Percentiles rank a stretch among this genome's conserved stretches.
Evolutionary conservation across 2,329 filamentous ascomycete species (phyloP).

Genomic region (Venturia pyrina): DNA sequence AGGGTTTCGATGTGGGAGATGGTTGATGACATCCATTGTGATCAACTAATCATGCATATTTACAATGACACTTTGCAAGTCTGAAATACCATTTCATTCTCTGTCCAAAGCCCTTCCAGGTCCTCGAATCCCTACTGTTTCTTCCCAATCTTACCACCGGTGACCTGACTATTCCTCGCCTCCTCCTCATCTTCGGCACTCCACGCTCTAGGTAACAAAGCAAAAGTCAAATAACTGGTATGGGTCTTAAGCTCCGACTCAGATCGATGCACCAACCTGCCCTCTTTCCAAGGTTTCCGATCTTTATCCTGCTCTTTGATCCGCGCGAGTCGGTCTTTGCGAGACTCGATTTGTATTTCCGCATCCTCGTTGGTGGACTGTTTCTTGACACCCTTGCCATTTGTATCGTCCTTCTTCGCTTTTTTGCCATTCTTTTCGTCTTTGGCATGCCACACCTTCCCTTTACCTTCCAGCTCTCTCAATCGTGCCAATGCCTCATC

Average conservation of each 20-base stretch:
- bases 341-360: constrained; percentile 16
- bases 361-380: constrained; percentile 16
- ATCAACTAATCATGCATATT: too few relatives aligned
- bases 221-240: constrained; percentile 95
- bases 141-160: not conserved
- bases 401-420: too few relatives aligned
- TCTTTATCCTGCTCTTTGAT: constrained; percentile 26
- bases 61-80: too few relatives aligned
- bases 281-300: constrained; percentile 60
- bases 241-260: constrained; percentile 91
- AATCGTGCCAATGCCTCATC: constrained; percentile 68
- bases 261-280: constrained; percentile 66
- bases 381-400: constrained; percentile 20
- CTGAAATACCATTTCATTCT: not conserved
- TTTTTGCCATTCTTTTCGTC: constrained; percentile 16
- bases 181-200: constrained; percentile 65
- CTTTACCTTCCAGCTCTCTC: constrained; percentile 59
- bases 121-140: not conserved
- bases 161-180: constrained; percentile 18
- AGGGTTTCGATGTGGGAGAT: too few relatives aligned
- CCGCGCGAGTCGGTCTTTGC: constrained; percentile 20
- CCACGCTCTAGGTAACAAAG: constrained; percentile 80
- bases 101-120: not conserved
- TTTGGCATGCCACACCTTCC: constrained; percentile 19
- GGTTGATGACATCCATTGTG: too few relatives aligned